Base-by-base conservation (phyloP, 2,329 filamentous ascomycete species). In the Fusarium falciforme region DNA sequence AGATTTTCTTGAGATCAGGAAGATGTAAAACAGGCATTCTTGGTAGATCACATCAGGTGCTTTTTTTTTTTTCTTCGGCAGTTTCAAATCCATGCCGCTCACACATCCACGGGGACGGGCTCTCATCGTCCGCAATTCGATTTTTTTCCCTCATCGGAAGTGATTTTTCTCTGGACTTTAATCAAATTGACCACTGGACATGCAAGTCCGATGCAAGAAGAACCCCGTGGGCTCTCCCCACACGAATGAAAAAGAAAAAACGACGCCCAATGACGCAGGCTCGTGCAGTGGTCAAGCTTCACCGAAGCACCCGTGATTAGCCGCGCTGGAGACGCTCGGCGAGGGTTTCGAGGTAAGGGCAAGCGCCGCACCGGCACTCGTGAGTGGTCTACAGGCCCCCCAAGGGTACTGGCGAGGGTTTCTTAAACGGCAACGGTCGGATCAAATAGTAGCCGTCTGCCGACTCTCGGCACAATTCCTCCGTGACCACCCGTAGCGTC, bases 401-500 rank as follows among this genome's bases (percentile, higher is more conserved):
- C 29, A 31, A 31, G 29, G 29, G 33, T 2, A 14, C 33, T 35
- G 12, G 16, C 12, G 1, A 40, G 27, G 12, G 11, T 16, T 22
- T 36, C 36, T 25, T 42, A 29, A 44, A 58, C 70, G 73, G 69
- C 65, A 72, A 59, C 69, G 62, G 25, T 64, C 77, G 77, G 77
- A 79, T 70, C 70, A 79, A 76, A 64, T 68, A 76, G 61, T 52
- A 68, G 36, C 77, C 77, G 74, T 20, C 6, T 60, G 42, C 47
- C 57, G 63, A 61, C 61, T 65, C 67, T 76, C 77, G 77, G 77
- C 68, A 75, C 60, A 73, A 63, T 74, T 68, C 71, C 74, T 75
- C 77, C 77, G 77, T 77, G 74, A 73, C 68, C 77, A 74, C 76
- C 77, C 77, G 77, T 79, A 78, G 76, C 71, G 72, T 65, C 69